Conservation (phyloP, 352 stramenopile species). For the Globisporangium orthogonon region DNA sequence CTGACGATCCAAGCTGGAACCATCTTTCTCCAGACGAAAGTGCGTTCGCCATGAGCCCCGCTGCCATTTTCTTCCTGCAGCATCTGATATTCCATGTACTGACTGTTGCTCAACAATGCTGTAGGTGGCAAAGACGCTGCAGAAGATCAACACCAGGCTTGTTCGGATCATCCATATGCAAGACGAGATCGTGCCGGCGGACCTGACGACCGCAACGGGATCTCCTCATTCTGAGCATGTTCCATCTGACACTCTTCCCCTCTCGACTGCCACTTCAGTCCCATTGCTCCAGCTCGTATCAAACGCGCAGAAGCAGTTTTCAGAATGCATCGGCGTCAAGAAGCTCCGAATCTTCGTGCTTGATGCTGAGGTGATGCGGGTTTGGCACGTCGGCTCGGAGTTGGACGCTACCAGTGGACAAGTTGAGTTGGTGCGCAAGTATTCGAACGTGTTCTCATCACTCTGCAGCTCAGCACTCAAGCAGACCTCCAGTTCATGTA, state of each 20-base stretch:
- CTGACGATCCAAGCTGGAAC: constrained; percentile 55
- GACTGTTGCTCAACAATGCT: background rate
- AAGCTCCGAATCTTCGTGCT: constrained; percentile 64
- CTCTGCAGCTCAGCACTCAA: constrained; percentile 40
- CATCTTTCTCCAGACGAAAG: constrained; percentile 43
- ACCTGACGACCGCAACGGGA: background rate
- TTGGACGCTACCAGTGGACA: constrained; percentile 13
- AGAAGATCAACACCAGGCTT: constrained; percentile 54
- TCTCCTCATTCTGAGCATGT: background rate
- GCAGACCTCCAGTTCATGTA: background rate
- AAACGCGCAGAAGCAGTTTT: constrained; percentile 43
- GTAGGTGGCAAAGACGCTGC: constrained; percentile 30
- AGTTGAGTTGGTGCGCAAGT: constrained; percentile 37
- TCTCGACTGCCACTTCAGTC: background rate
- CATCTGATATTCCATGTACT: too few species aligned
- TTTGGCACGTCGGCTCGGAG: constrained; percentile 45
- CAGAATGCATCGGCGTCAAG: constrained; percentile 51
- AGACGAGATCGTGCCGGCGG: constrained; percentile 26
- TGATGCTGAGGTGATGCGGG: constrained; percentile 35
- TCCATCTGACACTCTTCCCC: background rate
- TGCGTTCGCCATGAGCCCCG: constrained; percentile 8
- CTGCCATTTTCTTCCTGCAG: background rate
- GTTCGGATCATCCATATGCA: constrained; percentile 46
- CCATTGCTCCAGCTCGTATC: constrained; percentile 48
- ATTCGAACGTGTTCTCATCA: constrained; percentile 53